Evolutionary conservation across 2,329 filamentous ascomycete species (phyloP), one percentile per base, ranked within the genome.

Genomic region (Talaromyces sp.): DNA sequence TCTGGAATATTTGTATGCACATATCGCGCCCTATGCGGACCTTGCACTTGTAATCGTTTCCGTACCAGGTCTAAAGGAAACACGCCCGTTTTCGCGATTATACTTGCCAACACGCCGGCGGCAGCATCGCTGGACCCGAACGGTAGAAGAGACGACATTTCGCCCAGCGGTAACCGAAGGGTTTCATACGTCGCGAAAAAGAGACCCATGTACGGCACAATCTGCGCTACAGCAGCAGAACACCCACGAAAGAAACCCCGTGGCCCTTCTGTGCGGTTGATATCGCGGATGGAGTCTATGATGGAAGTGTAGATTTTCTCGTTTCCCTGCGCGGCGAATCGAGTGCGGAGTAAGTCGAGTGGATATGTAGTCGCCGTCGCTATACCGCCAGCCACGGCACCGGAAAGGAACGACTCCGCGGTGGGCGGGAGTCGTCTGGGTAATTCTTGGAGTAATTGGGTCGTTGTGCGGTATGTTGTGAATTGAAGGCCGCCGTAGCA

Each of bases 181-280:
- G 85, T 83, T 78, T 99, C 95, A 80, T 98, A 99, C 47, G 88
- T 86, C 39, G 91, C 86, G 79, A 99, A 99, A 81, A 99, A 98
- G 2, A 97, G 83, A 15, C 95, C 95, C 95, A 99, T 99, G 76
- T 94, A 96, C 2, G 95, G 95, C 10, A 97, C 87, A 58, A 98
- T 95, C 80, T 97, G 93, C 31, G 84, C 89, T 25, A 98, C 82
- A 0, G 90, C 92, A 1, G 94, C 93, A 1, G 86, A 86, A 39
- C 96, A 82, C 3, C 95, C 95, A 58, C 92, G 90, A 78, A 97
- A 99, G 80, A 96, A 98, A 0, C 95, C 95, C 3, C 77, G 77
- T 0, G 80, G 71, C 0, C 95, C 95, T 80, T 99, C 95, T 67
- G 90, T 84, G 3, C 83, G 83, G 17, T 83, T 81, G 70, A 99